A percentile compares a stretch with the other conserved stretches of the same genome.
These are phyloP conservation scores for Gossypium herbaceum DNA, from an alignment of 345 rosid genomes.

Conservation along the genomic window DNA sequence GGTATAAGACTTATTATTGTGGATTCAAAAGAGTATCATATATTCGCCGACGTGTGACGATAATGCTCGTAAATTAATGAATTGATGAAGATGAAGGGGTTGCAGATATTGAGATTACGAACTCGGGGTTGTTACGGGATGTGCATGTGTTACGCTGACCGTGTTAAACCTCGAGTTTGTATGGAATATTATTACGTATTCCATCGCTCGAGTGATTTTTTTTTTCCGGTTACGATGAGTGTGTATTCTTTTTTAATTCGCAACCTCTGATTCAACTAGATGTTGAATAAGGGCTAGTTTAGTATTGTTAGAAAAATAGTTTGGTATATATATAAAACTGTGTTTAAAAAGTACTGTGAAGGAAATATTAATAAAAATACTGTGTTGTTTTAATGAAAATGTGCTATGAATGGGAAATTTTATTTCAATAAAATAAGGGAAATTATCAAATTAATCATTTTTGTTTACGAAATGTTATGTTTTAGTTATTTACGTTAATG, in stretches of 20 bases:
- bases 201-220: background rate
- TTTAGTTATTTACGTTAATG: accelerated
- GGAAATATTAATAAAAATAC: no score
- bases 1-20: conserved; percentile 69
- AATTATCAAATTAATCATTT: no score
- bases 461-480: accelerated
- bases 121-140: background rate
- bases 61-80: background rate
- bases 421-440: no score
- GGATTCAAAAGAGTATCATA: conserved; percentile 69
- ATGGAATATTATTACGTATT: no score
- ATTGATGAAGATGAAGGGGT: background rate
- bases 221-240: background rate
- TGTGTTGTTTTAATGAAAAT: no score
- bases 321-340: background rate
- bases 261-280: background rate
- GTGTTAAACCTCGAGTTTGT: no score
- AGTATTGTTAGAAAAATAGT: background rate
- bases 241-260: background rate
- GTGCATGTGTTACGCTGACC: no score
- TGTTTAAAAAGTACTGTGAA: background rate
- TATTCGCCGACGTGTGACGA: conserved; percentile 69
- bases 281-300: background rate
- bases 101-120: background rate
- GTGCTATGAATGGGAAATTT: no score